phyloP scores from a whole-genome alignment of 2,329 filamentous ascomycete species.

The Dryadomyces sulphureus region DNA sequence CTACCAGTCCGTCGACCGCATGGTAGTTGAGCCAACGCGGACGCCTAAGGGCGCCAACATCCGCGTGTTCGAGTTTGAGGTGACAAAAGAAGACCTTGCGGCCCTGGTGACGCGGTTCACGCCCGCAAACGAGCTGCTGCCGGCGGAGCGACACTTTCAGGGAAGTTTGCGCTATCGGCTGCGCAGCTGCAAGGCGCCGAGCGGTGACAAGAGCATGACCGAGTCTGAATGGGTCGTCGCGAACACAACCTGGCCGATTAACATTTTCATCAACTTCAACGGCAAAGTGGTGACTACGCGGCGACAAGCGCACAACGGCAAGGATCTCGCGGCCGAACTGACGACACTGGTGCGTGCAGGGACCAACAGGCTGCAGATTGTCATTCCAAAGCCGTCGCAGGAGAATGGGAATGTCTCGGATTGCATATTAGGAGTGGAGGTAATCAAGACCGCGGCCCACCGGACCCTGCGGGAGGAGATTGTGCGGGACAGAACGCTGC shows the following conservation, averaged over 20 bases:
- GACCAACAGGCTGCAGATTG: slow-evolving; percentile 46
- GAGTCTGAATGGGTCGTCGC: slow-evolving; percentile 45
- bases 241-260: slow-evolving; percentile 57
- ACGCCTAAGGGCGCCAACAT: slow-evolving; percentile 20
- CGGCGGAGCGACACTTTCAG: slow-evolving; percentile 26
- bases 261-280: slow-evolving; percentile 58
- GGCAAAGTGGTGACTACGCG: slow-evolving; percentile 38
- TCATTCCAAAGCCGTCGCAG: slow-evolving; percentile 16
- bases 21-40: slow-evolving; percentile 29
- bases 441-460: slow-evolving; percentile 41
- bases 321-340: slow-evolving; percentile 63
- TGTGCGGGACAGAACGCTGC: slow-evolving; percentile 20
- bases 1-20: slow-evolving; percentile 43
- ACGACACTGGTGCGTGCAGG: slow-evolving; percentile 45
- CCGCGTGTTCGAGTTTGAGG: slow-evolving; percentile 30
- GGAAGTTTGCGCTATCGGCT: slow-evolving; percentile 51
- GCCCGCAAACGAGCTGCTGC: slow-evolving; percentile 17
- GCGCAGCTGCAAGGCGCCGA: slow-evolving; percentile 37
- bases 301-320: slow-evolving; percentile 57
- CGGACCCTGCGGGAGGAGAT: slow-evolving; percentile 26
- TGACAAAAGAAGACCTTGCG: slow-evolving; percentile 22
- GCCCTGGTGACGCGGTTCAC: slow-evolving; percentile 20
- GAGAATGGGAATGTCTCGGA: slow-evolving; percentile 5
- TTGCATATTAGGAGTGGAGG: slow-evolving; percentile 51
- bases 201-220: slow-evolving; percentile 11